These are phyloP conservation scores for Myochromella boudieri DNA, from an alignment of 768 basidiomycete genomes.

Conservation along the genomic window DNA sequence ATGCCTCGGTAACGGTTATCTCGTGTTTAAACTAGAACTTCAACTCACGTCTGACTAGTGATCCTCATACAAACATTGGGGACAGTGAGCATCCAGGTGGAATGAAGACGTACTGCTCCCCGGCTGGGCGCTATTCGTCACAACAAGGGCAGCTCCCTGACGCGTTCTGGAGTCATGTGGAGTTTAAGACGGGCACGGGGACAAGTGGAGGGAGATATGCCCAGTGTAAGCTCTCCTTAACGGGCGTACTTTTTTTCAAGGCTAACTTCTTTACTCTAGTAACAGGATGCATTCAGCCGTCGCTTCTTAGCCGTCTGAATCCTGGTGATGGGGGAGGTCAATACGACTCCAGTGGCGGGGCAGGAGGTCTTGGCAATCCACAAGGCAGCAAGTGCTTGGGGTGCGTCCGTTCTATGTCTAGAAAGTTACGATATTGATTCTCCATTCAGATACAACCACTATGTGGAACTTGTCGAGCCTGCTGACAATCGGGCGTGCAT, in stretches of 20 bases:
- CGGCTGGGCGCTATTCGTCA: constrained; percentile 36
- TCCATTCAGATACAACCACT: constrained; percentile 49
- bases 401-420: constrained; percentile 23
- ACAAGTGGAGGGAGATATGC: constrained; percentile 40
- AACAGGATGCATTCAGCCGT: constrained; percentile 54
- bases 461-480: constrained; percentile 59
- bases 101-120: constrained; percentile 54
- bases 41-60: constrained; percentile 22
- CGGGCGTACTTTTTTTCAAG: background rate
- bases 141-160: constrained; percentile 44
- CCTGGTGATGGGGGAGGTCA: constrained; percentile 51
- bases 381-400: constrained; percentile 50
- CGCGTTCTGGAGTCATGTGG: constrained; percentile 53
- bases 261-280: constrained; percentile 30
- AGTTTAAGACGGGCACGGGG: constrained; percentile 41
- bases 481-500: constrained; percentile 52
- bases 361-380: constrained; percentile 50
- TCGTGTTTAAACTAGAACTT: background rate
- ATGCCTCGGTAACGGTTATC: constrained; percentile 39
- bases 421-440: background rate
- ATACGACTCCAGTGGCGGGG: constrained; percentile 59
- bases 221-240: constrained; percentile 36
- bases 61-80: constrained; percentile 52
- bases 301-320: constrained; percentile 42
- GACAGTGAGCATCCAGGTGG: constrained; percentile 54